Percentiles rank a stretch among this genome's conserved stretches.
Evolutionary conservation across 768 basidiomycete species (phyloP).

Genomic region (Trametes gibbosa): DNA sequence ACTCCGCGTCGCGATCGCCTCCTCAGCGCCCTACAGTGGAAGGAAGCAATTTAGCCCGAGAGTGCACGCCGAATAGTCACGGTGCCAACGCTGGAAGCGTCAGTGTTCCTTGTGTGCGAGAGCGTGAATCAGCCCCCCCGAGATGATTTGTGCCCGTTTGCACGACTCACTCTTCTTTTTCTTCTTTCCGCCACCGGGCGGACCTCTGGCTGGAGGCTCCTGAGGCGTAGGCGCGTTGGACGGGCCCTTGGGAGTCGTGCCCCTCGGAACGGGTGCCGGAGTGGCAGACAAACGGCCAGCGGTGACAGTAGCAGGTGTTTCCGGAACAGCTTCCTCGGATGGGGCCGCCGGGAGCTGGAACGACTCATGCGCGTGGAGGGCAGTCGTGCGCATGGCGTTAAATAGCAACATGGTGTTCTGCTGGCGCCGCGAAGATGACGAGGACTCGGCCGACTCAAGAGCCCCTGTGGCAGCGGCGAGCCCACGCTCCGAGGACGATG

Average conservation of each 20-base stretch:
- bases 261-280: constrained; percentile 28
- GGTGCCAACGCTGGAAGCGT: constrained; percentile 8
- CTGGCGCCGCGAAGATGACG: constrained; percentile 31
- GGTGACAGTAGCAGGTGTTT: constrained; percentile 26
- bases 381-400: constrained; percentile 80
- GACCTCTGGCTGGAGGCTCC: constrained; percentile 46
- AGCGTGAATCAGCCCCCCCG: not conserved
- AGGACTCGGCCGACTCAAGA: not conserved
- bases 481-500: constrained; percentile 4
- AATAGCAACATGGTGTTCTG: constrained; percentile 68
- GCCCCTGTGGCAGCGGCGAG: constrained; percentile 8
- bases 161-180: constrained; percentile 68
- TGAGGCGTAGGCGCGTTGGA: constrained; percentile 39
- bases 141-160: not conserved
- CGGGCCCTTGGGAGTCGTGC: constrained; percentile 32
- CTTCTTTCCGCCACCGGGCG: constrained; percentile 61
- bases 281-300: constrained; percentile 32
- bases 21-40: not conserved
- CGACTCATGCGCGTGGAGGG: constrained; percentile 59
- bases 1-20: not conserved
- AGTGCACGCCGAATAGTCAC: not conserved
- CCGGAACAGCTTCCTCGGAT: constrained; percentile 27
- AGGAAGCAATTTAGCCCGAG: not conserved
- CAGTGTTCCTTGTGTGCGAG: constrained; percentile 6
- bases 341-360: constrained; percentile 42